phyloP scores from a whole-genome alignment of 1,284 basidiomycete genomes.

The Leccinum fuscescens region DNA sequence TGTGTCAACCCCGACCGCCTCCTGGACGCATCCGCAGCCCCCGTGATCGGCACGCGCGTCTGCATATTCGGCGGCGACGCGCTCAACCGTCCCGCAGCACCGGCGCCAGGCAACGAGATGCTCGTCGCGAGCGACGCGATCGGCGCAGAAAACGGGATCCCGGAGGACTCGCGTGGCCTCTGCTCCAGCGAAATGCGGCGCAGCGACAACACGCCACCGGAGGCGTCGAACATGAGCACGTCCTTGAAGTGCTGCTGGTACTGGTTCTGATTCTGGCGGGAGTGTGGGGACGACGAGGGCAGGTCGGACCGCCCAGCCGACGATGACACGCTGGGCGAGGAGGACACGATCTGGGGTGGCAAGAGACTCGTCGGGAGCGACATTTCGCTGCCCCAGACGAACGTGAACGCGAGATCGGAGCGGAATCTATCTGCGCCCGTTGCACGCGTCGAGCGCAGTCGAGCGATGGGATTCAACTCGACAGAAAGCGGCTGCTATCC shows the following conservation, averaged over 20 bases:
- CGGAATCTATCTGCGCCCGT: slow-evolving; percentile 33
- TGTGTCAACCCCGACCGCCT: slow-evolving; percentile 37
- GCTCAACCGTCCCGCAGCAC: slow-evolving; percentile 34
- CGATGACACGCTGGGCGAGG: slow-evolving; percentile 34
- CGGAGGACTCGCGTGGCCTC: slow-evolving; percentile 27
- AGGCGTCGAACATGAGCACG: slow-evolving; percentile 62
- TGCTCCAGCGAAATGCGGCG: slow-evolving; percentile 51
- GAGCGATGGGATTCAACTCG: slow-evolving; percentile 55
- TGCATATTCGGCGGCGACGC: slow-evolving; percentile 18
- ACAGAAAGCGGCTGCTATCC: slow-evolving; percentile 51
- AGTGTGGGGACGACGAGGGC: slow-evolving; percentile 28
- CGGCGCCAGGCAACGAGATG: slow-evolving; percentile 46
- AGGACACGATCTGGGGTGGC: slow-evolving; percentile 32
- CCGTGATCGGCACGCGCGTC: neutral
- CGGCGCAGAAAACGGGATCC: slow-evolving; percentile 31
- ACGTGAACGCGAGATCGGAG: slow-evolving; percentile 54
- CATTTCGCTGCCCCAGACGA: slow-evolving; percentile 42
- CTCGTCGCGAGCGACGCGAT: slow-evolving; percentile 41
- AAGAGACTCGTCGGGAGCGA: slow-evolving; percentile 42
- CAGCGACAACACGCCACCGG: slow-evolving; percentile 55
- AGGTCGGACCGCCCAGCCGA: slow-evolving; percentile 29
- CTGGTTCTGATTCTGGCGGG: slow-evolving; percentile 30
- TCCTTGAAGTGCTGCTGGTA: slow-evolving; percentile 58
- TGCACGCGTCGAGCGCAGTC: slow-evolving; percentile 46
- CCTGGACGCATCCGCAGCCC: neutral